phyloP scores from a whole-genome alignment of 2,329 filamentous ascomycete species.

The Hypoxylon sp. region DNA sequence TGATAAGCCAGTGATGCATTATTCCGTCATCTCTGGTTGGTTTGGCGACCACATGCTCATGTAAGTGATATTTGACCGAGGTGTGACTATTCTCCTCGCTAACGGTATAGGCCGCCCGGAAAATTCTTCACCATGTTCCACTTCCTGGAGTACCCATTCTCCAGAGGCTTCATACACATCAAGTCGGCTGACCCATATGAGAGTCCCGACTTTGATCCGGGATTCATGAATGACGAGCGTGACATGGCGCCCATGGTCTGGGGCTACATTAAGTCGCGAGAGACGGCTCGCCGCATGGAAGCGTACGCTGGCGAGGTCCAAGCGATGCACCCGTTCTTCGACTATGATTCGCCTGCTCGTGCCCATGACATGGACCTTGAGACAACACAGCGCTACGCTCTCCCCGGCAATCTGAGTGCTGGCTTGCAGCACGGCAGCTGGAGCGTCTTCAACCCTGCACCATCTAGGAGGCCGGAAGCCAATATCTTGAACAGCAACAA shows the following conservation, averaged over 20 bases:
- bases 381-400: constrained; percentile 82
- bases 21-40: constrained; percentile 80
- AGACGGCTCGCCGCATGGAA: constrained; percentile 83
- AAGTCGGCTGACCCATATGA: constrained; percentile 80
- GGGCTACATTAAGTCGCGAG: constrained; percentile 86
- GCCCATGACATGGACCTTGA: constrained; percentile 80
- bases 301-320: constrained; percentile 82
- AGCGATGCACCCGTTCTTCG: constrained; percentile 79
- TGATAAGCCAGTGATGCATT: constrained; percentile 90
- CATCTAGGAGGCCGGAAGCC: constrained; percentile 65
- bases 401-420: constrained; percentile 78
- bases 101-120: constrained; percentile 74
- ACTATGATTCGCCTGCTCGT: constrained; percentile 77
- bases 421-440: constrained; percentile 82
- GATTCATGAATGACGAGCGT: constrained; percentile 88
- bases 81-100: constrained; percentile 58
- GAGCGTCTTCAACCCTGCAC: constrained; percentile 70
- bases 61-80: constrained; percentile 52
- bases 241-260: constrained; percentile 90
- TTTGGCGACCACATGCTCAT: constrained; percentile 74
- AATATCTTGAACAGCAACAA: constrained; percentile 73
- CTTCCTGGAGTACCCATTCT: constrained; percentile 84
- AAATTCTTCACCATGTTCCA: constrained; percentile 91
- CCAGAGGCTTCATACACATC: constrained; percentile 79
- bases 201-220: constrained; percentile 81